Conservation (phyloP, 176 grass and related monocot species). For the Areca catechu region DNA sequence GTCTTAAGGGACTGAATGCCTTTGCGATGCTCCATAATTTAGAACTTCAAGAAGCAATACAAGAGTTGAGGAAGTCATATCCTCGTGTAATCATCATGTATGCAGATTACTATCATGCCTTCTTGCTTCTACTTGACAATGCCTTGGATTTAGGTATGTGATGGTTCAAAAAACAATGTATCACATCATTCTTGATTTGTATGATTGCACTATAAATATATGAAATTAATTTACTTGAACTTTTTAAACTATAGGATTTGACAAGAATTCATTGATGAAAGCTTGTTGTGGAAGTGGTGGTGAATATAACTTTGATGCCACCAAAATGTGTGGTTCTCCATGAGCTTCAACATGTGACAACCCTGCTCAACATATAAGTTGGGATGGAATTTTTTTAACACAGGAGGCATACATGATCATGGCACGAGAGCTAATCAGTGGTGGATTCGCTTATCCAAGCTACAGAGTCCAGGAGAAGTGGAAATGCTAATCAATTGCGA, state of each 20-base stretch:
- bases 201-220: no score
- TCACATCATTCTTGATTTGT: no score
- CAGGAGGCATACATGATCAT: conserved; percentile 67
- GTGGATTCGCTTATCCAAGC: conserved; percentile 50
- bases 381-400: conserved; percentile 85
- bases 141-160: conserved; percentile 31
- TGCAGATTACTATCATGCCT: conserved; percentile 73
- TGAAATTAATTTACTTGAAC: no score
- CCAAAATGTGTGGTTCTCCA: conserved; percentile 35
- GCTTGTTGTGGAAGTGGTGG: conserved; percentile 64
- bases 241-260: conserved; percentile 32
- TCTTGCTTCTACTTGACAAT: conserved; percentile 52
- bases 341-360: conserved; percentile 29
- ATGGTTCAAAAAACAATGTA: not conserved
- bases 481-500: conserved; percentile 30
- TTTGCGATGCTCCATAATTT: conserved; percentile 65
- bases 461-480: conserved; percentile 51
- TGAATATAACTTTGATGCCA: conserved; percentile 46
- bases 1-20: conserved; percentile 60
- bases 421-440: conserved; percentile 48
- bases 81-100: conserved; percentile 45
- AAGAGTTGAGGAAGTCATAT: conserved; percentile 31
- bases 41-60: conserved; percentile 42
- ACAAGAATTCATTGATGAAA: conserved; percentile 30
- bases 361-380: conserved; percentile 47